Evolutionary conservation across 2,329 filamentous ascomycete species (phyloP).

Genomic region (Paraphaeosphaeria sporulosa): DNA sequence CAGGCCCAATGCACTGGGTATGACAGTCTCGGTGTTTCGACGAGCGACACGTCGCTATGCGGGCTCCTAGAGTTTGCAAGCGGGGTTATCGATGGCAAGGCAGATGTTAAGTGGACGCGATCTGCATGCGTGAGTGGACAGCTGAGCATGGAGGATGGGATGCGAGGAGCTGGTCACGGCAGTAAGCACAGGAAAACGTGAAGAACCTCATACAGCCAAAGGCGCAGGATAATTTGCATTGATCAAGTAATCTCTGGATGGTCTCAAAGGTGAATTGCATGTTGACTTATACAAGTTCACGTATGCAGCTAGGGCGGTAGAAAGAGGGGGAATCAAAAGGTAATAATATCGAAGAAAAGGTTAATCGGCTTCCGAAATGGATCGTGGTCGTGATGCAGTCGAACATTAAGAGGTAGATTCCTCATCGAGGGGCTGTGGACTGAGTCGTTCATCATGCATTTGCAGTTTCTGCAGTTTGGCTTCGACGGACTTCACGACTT

Average conservation of each 20-base stretch:
- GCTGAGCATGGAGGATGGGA: conserved; percentile 3
- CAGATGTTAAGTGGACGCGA: background rate
- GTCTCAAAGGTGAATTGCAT: background rate
- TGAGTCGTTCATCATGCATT: conserved; percentile 33
- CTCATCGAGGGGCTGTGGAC: background rate
- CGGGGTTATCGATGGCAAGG: background rate
- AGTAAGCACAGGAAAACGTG: conserved; percentile 5
- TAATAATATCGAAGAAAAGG: conserved; percentile 13
- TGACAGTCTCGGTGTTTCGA: conserved; percentile 19
- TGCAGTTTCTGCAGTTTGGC: conserved; percentile 56
- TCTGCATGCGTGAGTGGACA: conserved; percentile 4
- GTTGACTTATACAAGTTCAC: conserved; percentile 2
- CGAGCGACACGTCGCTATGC: background rate
- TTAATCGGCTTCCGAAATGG: background rate
- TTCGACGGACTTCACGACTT: conserved; percentile 65
- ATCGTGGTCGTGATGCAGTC: background rate
- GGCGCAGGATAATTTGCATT: background rate
- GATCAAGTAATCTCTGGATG: background rate
- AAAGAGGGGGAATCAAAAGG: conserved; percentile 12
- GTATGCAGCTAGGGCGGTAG: conserved; percentile 6
- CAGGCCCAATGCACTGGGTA: conserved; percentile 17
- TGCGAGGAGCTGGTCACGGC: conserved; percentile 5
- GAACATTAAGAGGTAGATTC: conserved; percentile 12
- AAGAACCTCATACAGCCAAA: background rate
- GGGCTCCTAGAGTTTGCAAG: conserved; percentile 6